Evolutionary conservation across 2,329 filamentous ascomycete genomes (phyloP).

Genomic region (Sporothrix mexicana): DNA sequence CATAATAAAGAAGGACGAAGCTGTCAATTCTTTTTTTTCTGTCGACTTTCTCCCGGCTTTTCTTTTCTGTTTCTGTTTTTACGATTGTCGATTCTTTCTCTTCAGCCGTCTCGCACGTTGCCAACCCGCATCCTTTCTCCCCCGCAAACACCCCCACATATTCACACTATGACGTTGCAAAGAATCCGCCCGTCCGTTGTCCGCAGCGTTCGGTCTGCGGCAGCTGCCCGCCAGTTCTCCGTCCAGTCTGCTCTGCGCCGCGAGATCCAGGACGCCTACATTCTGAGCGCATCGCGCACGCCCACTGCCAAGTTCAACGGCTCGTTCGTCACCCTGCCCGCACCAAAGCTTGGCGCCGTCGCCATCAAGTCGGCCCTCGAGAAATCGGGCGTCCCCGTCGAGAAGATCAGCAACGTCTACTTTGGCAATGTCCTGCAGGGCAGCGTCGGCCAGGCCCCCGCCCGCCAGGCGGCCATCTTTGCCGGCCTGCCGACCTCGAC

Average conservation of each 20-base stretch:
- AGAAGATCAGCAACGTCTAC: constrained; percentile 89
- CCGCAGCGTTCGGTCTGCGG: constrained; percentile 43
- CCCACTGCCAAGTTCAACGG: constrained; percentile 98
- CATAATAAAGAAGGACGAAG: constrained; percentile 7
- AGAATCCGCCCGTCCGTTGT: constrained; percentile 30
- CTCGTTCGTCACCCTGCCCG: constrained; percentile 79
- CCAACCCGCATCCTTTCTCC: neutral
- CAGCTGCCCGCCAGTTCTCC: constrained; percentile 54
- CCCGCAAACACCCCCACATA: constrained; percentile 12
- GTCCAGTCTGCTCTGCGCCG: constrained; percentile 40
- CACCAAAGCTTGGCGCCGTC: constrained; percentile 84
- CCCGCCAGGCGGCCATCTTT: constrained; percentile 87
- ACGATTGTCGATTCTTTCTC: neutral
- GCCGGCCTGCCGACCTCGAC: constrained; percentile 81
- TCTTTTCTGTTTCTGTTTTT: neutral
- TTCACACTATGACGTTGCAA: constrained; percentile 35
- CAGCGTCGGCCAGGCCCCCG: constrained; percentile 84
- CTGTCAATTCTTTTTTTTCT: neutral
- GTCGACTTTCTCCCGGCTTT: neutral
- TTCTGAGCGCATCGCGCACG: constrained; percentile 86
- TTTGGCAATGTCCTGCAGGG: constrained; percentile 95
- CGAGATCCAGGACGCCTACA: constrained; percentile 90
- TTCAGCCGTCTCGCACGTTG: neutral
- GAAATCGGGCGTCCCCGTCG: constrained; percentile 81
- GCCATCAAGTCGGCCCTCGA: constrained; percentile 90